These are phyloP conservation scores for Saccharum spontaneum DNA, from an alignment of 176 grass and related monocot genomes.

Conservation along the genomic window DNA sequence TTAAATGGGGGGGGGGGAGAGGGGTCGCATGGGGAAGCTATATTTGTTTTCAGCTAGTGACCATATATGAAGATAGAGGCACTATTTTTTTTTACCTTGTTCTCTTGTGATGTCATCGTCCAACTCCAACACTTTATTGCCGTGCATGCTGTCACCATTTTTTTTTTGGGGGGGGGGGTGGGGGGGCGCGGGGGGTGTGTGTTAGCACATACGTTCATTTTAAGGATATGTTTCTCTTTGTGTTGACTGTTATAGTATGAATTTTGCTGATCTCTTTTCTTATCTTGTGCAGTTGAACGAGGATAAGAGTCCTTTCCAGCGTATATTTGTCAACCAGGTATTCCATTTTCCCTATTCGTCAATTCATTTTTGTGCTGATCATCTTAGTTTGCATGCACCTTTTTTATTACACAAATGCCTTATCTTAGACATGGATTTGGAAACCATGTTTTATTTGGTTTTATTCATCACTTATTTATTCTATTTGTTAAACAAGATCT, in stretches of 20 bases:
- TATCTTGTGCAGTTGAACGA: conserved; percentile 85
- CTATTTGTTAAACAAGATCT: conserved; percentile 7
- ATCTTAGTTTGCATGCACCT: conserved; percentile 25
- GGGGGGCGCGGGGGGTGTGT: too few species aligned
- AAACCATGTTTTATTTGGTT: conserved; percentile 7
- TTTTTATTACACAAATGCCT: conserved; percentile 10
- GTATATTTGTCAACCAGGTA: conserved; percentile 99
- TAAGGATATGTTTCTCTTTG: conserved; percentile 12
- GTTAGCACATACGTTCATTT: not conserved
- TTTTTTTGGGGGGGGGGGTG: too few species aligned
- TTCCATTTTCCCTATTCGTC: not conserved
- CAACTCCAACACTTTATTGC: conserved; percentile 11
- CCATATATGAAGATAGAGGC: not conserved
- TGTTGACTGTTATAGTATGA: not conserved
- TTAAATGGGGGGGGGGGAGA: too few species aligned
- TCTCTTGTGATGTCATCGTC: not conserved
- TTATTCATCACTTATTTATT: conserved; percentile 11
- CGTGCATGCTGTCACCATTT: not conserved
- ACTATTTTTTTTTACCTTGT: not conserved
- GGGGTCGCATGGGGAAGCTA: not conserved
- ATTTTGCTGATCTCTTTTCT: conserved; percentile 18
- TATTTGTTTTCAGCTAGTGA: not conserved
- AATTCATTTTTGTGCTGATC: conserved; percentile 1
- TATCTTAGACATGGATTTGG: not conserved
- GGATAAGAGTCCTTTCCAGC: conserved; percentile 97